Evolutionary conservation across 2,329 filamentous ascomycete species (phyloP).

Genomic region (Xylariaceae sp.): DNA sequence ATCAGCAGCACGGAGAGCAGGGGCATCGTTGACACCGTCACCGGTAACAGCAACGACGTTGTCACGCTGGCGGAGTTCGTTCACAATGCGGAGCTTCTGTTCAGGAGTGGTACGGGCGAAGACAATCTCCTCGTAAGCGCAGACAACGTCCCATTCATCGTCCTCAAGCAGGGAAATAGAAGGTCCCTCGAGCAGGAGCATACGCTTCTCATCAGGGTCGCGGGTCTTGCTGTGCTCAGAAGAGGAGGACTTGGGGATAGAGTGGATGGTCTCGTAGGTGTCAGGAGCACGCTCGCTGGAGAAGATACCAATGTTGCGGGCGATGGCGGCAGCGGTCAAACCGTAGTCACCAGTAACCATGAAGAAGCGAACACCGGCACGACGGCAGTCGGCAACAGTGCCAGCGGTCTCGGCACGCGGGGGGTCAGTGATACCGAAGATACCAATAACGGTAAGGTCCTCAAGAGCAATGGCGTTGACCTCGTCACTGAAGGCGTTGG

Average conservation of each 20-base stretch:
- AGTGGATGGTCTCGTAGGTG: slow-evolving; percentile 15
- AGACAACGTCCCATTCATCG: slow-evolving; percentile 51
- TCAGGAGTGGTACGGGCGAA: slow-evolving; percentile 62
- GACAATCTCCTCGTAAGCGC: slow-evolving; percentile 59
- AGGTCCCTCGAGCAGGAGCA: slow-evolving; percentile 56
- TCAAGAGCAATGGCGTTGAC: neutral
- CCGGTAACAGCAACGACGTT: slow-evolving; percentile 69
- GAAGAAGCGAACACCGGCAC: slow-evolving; percentile 60
- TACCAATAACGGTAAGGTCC: slow-evolving; percentile 40
- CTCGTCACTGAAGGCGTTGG: neutral
- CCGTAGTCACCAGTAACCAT: slow-evolving; percentile 67
- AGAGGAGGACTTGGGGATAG: neutral
- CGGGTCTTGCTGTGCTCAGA: slow-evolving; percentile 27
- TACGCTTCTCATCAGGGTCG: slow-evolving; percentile 34
- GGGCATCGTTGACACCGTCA: slow-evolving; percentile 69
- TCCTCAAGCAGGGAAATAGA: slow-evolving; percentile 56
- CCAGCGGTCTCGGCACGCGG: slow-evolving; percentile 60
- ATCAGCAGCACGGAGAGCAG: slow-evolving; percentile 65
- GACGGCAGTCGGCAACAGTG: slow-evolving; percentile 54
- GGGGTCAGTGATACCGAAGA: slow-evolving; percentile 63
- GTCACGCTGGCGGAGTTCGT: slow-evolving; percentile 63
- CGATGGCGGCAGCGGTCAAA: slow-evolving; percentile 61
- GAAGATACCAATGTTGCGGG: slow-evolving; percentile 59
- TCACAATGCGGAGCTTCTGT: slow-evolving; percentile 68
- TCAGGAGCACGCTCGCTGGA: neutral